phyloP scores from a whole-genome alignment of 495 filamentous ascomycete genomes.

The Sphaerosporella brunnea region DNA sequence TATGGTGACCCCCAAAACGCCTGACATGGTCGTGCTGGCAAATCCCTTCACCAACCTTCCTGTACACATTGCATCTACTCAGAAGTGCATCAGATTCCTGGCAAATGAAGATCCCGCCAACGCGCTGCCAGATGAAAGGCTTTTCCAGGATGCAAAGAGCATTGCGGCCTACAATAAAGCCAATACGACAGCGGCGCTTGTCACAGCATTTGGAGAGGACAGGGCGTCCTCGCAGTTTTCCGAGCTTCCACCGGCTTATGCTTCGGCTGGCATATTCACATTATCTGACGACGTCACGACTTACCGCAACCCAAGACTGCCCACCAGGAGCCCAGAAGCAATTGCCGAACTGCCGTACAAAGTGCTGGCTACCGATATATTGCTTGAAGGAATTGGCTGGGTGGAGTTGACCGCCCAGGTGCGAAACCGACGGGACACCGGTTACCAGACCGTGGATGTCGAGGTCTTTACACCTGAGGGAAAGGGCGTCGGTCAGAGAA shows the following conservation, averaged over 20 bases:
- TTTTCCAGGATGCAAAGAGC: constrained; percentile 12
- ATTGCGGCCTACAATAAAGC: no score
- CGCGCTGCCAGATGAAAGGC: not conserved
- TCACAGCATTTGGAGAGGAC: no score
- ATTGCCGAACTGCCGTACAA: constrained; percentile 52
- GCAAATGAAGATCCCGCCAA: constrained; percentile 10
- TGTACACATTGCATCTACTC: constrained; percentile 55
- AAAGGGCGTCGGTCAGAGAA: constrained; percentile 47
- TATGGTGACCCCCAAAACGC: constrained; percentile 59
- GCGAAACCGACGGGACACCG: constrained; percentile 30
- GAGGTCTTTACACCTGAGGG: constrained; percentile 78
- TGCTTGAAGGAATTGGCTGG: constrained; percentile 87
- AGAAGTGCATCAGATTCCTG: constrained; percentile 45
- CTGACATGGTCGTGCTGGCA: constrained; percentile 40
- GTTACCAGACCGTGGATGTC: constrained; percentile 28
- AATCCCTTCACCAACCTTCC: constrained; percentile 58
- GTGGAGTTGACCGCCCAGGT: constrained; percentile 74
- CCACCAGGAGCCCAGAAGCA: constrained; percentile 31
- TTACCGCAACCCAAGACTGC: constrained; percentile 45
- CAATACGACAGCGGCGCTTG: no score
- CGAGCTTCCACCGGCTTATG: constrained; percentile 9
- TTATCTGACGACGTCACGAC: constrained; percentile 69
- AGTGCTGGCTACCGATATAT: constrained; percentile 60
- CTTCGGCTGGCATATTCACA: constrained; percentile 53
- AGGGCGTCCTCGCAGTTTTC: no score